Base-by-base conservation (phyloP, 2,329 filamentous ascomycete genomes). In the Exophiala sideris region DNA sequence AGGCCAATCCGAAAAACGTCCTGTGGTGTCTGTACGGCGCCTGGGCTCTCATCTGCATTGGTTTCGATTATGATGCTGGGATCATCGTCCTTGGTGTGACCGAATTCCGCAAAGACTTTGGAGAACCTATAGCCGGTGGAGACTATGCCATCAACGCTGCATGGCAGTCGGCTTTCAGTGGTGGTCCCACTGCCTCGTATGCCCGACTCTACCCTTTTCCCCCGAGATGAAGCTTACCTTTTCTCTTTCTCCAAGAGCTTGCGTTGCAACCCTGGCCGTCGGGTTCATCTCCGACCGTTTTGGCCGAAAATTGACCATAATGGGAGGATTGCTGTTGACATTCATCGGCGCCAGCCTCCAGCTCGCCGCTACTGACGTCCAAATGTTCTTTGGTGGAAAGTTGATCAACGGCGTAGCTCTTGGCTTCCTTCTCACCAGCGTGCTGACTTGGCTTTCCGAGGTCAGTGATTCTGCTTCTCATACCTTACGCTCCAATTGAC, bases 41-140 rank as follows among this genome's bases (percentile, higher is more conserved):
- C 18, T 57, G 50, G 54, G 33, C 36, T 9, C 34, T 54, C 11
- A 50, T 59, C 11, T 29, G 46, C n/a, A 41, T 48, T n/a, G 24
- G 9, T 35, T 86, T 85, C 61, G 83, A 86, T 63, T 79, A 81
- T 0, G 82, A 86, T 65, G 76, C 86, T 8, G 74, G 85, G 16
- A 81, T 81, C 20, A 82, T 82, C 54, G 73, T 86, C 50, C 84
- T 81, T 61, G 76, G 79, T 3, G 79, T 78, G 48, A 79, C 80
- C 0, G 74, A 77, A 14, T 84, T 84, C 62, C 75, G 79, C 54
- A 66, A 54, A 11, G 50, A 57, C 32, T 33, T 29, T 10, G 35
- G 52, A n/a, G 45, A 38, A 20, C 40, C 41, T 1, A 46, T 53
- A 29, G 50, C 36, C 32, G 46, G 54, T 32, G 41, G 42, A 21